Conservation (phyloP, 2,329 filamentous ascomycete species). For the Aspergillus hiratsukae region DNA sequence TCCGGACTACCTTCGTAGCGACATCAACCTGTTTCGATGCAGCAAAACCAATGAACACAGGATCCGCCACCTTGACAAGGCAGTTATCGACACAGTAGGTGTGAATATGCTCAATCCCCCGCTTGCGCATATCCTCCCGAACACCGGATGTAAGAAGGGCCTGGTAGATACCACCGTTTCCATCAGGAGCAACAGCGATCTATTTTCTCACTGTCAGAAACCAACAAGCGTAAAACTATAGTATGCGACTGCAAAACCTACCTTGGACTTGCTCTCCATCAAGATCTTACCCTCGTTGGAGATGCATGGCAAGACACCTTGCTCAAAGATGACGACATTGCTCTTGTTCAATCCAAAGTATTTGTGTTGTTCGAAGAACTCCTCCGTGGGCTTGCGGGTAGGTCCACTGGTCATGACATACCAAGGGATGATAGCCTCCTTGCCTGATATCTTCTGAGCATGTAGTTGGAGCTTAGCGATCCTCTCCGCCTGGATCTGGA, state of each 20-base stretch:
- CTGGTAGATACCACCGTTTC: conserved; percentile 95
- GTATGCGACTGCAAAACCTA: conserved; percentile 24
- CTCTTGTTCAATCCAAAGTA: conserved; percentile 85
- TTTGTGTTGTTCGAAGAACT: conserved; percentile 82
- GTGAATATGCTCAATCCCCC: conserved; percentile 91
- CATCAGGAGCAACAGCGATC: conserved; percentile 91
- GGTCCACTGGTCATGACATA: conserved; percentile 99
- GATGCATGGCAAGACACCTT: conserved; percentile 93
- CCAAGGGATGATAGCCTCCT: conserved; percentile 74
- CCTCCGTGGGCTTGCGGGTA: conserved; percentile 84
- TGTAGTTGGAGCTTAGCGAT: conserved; percentile 82
- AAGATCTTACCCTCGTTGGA: conserved; percentile 97
- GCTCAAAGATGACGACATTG: conserved; percentile 91
- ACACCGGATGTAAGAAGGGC: conserved; percentile 77
- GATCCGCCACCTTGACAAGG: conserved; percentile 97
- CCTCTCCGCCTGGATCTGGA: conserved; percentile 95
- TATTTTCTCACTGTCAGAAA: conserved; percentile 21
- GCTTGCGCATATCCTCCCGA: conserved; percentile 79
- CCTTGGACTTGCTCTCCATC: conserved; percentile 81
- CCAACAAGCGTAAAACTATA: neutral
- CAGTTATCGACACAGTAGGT: conserved; percentile 99
- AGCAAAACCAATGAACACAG: conserved; percentile 89
- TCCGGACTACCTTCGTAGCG: conserved; percentile 98
- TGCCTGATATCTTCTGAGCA: conserved; percentile 64
- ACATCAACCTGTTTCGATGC: conserved; percentile 87